Evolutionary conservation across 2,329 filamentous ascomycete species (phyloP), one percentile per base, ranked within the genome.

Genomic region (Colletotrichum abscissum): DNA sequence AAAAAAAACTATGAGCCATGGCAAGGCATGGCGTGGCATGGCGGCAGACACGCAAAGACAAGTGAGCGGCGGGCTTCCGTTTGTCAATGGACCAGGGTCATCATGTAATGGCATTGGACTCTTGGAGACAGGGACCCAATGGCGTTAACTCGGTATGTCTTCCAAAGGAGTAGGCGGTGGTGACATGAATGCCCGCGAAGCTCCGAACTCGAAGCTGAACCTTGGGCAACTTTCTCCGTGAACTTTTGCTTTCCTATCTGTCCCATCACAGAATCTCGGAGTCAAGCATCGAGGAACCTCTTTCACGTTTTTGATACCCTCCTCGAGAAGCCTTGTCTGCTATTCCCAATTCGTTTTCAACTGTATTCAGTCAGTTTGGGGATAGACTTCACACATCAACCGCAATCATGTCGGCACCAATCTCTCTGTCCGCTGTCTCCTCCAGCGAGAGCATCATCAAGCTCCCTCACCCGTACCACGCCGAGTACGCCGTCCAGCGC

Each of bases 381-480:
- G 19, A 11, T 19, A 49, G 42, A 9, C 19, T n/a, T 38, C 14
- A 28, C 9, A 19, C 56, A 59, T 22, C 14, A 54, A 64, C 69
- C 59, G 69, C 38, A 72, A 58, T 56, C 75, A 80, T 80, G 77
- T 76, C 77, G 52, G 67, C 78, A 49, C 69, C 76, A 57, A 74
- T 78, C 59, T 76, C 77, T 33, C 76, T 82, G 55, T 75, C 78
- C 26, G 76, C 76, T 59, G 73, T 81, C 57, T 78, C 79, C 24
- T 74, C 79, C 28, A 78, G 81, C 69, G 83, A 86, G 76, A 82
- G 81, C 26, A 77, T 87, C 68, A 78, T 88, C 76, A 85, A 84
- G 81, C 85, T 88, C 46, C 86, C 86, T 67, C 85, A 88, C 75
- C 86, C 86, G 2, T 88, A 88, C 78, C 82, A 84, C 54, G 84